phyloP scores from a whole-genome alignment of 2,329 filamentous ascomycete species.

The Ascochyta lentis region DNA sequence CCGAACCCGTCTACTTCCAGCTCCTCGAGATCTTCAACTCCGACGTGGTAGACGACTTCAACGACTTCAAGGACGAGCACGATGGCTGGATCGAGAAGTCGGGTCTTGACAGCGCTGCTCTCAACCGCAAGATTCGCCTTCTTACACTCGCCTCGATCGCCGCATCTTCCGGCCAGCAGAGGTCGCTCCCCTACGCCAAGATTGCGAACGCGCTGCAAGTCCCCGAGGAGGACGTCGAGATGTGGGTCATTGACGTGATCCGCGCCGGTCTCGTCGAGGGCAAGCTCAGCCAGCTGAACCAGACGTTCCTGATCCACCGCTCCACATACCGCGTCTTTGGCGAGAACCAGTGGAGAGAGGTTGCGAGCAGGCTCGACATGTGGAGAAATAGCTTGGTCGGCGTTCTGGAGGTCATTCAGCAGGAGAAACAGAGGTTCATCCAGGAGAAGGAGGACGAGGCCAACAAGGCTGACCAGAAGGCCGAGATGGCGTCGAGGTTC shows the following conservation, averaged over 20 bases:
- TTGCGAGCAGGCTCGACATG: constrained; percentile 86
- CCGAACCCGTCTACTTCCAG: constrained; percentile 84
- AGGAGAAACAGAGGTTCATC: constrained; percentile 81
- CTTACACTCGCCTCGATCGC: constrained; percentile 91
- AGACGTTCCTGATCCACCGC: constrained; percentile 93
- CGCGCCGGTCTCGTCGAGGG: constrained; percentile 94
- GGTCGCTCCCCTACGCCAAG: constrained; percentile 85
- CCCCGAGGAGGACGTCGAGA: constrained; percentile 83
- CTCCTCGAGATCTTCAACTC: constrained; percentile 94
- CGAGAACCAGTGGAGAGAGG: constrained; percentile 97
- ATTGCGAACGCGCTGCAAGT: constrained; percentile 89
- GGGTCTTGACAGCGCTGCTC: constrained; percentile 71
- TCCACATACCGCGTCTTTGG: constrained; percentile 96
- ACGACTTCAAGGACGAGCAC: constrained; percentile 93
- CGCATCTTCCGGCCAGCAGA: constrained; percentile 75
- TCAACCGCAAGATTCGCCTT: constrained; percentile 95
- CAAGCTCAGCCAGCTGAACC: constrained; percentile 90
- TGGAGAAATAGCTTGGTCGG: constrained; percentile 84
- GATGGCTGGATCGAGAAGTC: constrained; percentile 83
- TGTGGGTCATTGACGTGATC: constrained; percentile 99
- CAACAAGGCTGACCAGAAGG: constrained; percentile 73
- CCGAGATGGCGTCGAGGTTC: constrained; percentile 47
- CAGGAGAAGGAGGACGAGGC: constrained; percentile 78
- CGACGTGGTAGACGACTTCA: constrained; percentile 93
- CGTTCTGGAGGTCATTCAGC: constrained; percentile 78